Percentiles rank a stretch among this genome's conserved stretches.
Evolutionary conservation across 306 rosid genomes (phyloP).

Genomic region (Rosa multiflora): DNA sequence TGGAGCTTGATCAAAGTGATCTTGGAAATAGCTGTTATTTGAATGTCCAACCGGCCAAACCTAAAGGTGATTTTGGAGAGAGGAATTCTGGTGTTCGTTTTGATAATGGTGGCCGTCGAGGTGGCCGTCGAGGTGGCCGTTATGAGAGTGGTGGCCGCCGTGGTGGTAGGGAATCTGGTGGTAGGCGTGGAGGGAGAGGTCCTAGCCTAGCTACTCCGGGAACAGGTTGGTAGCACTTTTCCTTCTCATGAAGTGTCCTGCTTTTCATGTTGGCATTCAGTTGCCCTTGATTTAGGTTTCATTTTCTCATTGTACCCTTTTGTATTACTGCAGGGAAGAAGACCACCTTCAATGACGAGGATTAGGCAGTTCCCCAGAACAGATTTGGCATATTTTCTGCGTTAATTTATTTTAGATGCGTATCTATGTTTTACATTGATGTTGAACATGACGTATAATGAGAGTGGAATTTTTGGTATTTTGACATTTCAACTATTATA

Average conservation of each 20-base stretch:
- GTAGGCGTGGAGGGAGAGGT: conserved; percentile 45
- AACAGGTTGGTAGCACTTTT: conserved; percentile 4
- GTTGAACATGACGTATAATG: neutral
- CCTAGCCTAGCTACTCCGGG: conserved; percentile 48
- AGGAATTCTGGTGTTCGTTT: conserved; percentile 11
- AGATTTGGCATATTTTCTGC: neutral
- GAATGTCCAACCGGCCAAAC: conserved; percentile 76
- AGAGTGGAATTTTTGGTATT: neutral
- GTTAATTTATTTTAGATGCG: neutral
- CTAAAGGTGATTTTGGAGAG: conserved; percentile 40
- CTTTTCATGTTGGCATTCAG: too few species aligned
- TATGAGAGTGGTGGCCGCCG: conserved; percentile 35
- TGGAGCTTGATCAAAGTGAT: conserved; percentile 54
- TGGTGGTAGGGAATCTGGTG: conserved; percentile 8
- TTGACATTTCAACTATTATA: neutral
- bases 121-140: conserved; percentile 26
- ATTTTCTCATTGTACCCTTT: neutral
- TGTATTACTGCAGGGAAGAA: conserved; percentile 39
- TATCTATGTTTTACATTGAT: neutral
- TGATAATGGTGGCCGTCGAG: conserved; percentile 15
- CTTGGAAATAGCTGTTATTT: conserved; percentile 38
- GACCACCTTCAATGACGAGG: conserved; percentile 40
- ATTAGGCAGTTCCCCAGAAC: neutral
- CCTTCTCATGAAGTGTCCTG: neutral
- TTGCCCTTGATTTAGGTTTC: neutral